phyloP scores from a whole-genome alignment of 805 yeast genomes.

The Lipomyces yamadae region DNA sequence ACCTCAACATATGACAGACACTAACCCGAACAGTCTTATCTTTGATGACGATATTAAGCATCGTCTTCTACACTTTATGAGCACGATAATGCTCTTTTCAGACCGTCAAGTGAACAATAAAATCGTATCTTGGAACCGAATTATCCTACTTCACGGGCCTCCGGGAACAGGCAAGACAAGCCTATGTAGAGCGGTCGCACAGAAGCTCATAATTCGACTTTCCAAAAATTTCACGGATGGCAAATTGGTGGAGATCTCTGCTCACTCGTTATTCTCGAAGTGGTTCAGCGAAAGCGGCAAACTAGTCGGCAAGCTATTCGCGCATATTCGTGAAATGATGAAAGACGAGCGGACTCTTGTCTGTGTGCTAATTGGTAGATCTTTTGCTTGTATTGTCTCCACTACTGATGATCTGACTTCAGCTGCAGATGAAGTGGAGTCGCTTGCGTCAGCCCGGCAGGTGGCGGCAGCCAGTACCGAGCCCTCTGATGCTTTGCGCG shows the following conservation, averaged over 20 bases:
- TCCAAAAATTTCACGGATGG: conserved; percentile 38
- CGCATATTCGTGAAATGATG: conserved; percentile 44
- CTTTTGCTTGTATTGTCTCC: background rate
- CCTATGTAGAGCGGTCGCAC: conserved; percentile 50
- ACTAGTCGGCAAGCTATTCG: conserved; percentile 48
- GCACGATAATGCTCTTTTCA: conserved; percentile 44
- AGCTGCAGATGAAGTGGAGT: conserved; percentile 52
- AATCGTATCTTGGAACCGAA: conserved; percentile 32
- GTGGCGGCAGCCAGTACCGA: conserved; percentile 48
- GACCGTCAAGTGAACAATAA: conserved; percentile 30
- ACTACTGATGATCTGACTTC: background rate
- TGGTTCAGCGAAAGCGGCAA: conserved; percentile 56
- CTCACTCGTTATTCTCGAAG: conserved; percentile 52
- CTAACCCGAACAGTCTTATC: conserved; percentile 37
- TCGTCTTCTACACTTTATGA: conserved; percentile 45
- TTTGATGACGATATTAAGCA: conserved; percentile 46
- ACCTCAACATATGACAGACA: background rate
- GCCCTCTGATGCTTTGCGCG: conserved; percentile 52
- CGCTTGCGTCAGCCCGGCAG: conserved; percentile 51
- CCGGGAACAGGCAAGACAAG: conserved; percentile 58
- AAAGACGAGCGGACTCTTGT: conserved; percentile 40
- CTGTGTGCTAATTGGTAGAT: conserved; percentile 46
- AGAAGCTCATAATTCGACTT: conserved; percentile 48
- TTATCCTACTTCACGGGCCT: conserved; percentile 50
- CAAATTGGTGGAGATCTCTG: conserved; percentile 50